Percentiles rank a stretch among this genome's conserved stretches.
Conservation (phyloP, 208 protist species). For the Trypanosoma caninum region DNA sequence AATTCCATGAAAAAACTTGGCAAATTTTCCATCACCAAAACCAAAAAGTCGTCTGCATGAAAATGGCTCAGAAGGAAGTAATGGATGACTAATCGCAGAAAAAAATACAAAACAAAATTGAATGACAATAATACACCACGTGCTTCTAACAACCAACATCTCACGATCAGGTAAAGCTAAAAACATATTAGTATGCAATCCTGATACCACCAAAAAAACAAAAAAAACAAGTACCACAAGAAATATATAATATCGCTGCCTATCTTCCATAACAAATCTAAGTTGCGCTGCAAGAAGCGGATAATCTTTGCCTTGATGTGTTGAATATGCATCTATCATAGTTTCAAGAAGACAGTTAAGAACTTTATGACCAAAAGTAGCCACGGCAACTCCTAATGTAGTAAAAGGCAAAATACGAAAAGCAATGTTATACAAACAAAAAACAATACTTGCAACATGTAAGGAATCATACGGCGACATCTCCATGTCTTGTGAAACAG, state of each 20-base stretch:
- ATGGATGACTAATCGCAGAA: slow-evolving; percentile 26
- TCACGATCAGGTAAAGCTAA: slow-evolving; percentile 41
- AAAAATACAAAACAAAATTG: slow-evolving; percentile 37
- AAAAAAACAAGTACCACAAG: slow-evolving; percentile 34
- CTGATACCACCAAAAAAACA: slow-evolving; percentile 21
- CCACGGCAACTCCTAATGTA: slow-evolving; percentile 50
- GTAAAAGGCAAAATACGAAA: slow-evolving; percentile 59
- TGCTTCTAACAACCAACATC: slow-evolving; percentile 23
- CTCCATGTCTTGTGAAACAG: slow-evolving; percentile 79
- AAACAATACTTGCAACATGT: slow-evolving; percentile 44
- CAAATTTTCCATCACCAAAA: slow-evolving; percentile 22
- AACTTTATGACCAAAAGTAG: slow-evolving; percentile 70
- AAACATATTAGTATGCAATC: slow-evolving; percentile 52
- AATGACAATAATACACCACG: slow-evolving; percentile 26
- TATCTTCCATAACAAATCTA: slow-evolving; percentile 54
- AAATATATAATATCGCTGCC: slow-evolving; percentile 36
- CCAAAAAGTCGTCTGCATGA: slow-evolving; percentile 1
- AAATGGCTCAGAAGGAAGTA: not conserved
- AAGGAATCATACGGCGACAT: slow-evolving; percentile 57
- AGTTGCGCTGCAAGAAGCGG: slow-evolving; percentile 55
- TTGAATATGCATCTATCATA: slow-evolving; percentile 71
- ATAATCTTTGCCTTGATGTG: slow-evolving; percentile 65
- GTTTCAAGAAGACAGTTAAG: slow-evolving; percentile 70
- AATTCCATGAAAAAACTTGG: slow-evolving; percentile 57
- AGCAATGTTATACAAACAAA: slow-evolving; percentile 54